Percentiles rank a stretch among this genome's conserved stretches.
Evolutionary conservation across 2,329 filamentous ascomycete genomes (phyloP).

Genomic region (Monilinia aucupariae): DNA sequence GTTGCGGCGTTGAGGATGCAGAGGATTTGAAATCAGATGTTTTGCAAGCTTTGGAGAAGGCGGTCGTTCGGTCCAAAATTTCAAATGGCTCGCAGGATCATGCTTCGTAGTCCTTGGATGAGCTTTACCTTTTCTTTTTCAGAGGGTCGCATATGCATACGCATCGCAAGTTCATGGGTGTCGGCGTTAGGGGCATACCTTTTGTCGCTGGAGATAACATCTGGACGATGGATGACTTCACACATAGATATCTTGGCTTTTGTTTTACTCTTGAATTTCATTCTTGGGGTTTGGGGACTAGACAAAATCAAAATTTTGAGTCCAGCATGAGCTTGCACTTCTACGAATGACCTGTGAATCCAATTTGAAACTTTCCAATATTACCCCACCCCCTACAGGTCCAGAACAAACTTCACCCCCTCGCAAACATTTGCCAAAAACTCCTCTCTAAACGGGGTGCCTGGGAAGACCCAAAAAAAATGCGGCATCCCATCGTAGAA

Average conservation of each 20-base stretch:
- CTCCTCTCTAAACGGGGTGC: background rate
- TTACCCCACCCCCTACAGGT: background rate
- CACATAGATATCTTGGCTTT: background rate
- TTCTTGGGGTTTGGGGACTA: background rate
- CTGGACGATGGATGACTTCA: background rate
- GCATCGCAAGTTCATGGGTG: background rate
- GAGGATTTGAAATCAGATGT: constrained; percentile 80
- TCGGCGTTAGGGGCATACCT: constrained; percentile 8
- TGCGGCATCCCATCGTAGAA: constrained; percentile 34
- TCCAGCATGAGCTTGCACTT: background rate
- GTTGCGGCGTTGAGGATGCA: constrained; percentile 89
- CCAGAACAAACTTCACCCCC: constrained; percentile 9
- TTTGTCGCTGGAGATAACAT: background rate
- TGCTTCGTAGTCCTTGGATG: background rate
- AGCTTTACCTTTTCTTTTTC: background rate
- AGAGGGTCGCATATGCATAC: background rate
- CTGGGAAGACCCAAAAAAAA: constrained; percentile 27
- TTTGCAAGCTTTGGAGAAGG: constrained; percentile 73
- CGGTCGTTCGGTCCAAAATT: constrained; percentile 45
- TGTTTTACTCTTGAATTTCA: background rate
- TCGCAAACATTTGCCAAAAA: constrained; percentile 1
- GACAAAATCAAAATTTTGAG: background rate
- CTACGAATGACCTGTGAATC: background rate
- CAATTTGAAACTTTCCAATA: background rate
- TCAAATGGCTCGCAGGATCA: constrained; percentile 26